phyloP scores from a whole-genome alignment of 169 alveolate genomes.

The Plasmodium billcollinsi region DNA sequence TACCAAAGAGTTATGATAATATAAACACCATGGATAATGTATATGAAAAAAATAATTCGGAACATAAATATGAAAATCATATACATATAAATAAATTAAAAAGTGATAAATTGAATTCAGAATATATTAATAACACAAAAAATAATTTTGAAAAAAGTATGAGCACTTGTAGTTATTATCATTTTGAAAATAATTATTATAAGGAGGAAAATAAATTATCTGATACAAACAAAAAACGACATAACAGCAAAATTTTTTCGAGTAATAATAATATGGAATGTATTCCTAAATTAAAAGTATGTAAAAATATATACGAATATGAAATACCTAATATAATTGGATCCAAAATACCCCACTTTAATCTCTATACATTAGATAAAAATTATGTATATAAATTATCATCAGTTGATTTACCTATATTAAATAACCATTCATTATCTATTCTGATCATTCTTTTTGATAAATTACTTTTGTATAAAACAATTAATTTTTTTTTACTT shows the following conservation, averaged over 20 bases:
- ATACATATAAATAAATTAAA: neutral
- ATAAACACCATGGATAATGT: neutral
- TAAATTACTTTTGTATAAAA: conserved; percentile 15
- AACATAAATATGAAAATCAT: neutral
- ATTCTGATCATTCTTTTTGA: conserved; percentile 49
- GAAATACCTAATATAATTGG: conserved; percentile 49
- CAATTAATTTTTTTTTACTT: conserved; percentile 3
- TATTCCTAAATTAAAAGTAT: conserved; percentile 52
- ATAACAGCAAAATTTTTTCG: too few relatives aligned
- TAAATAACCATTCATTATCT: conserved; percentile 44
- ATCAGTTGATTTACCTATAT: conserved; percentile 68
- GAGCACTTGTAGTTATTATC: neutral
- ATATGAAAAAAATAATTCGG: neutral
- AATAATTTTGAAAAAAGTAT: neutral
- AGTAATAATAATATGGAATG: conserved; percentile 5
- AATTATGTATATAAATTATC: conserved; percentile 62
- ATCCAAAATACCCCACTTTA: conserved; percentile 73
- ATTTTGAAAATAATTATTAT: neutral
- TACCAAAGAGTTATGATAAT: too few relatives aligned
- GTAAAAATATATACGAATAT: conserved; percentile 59
- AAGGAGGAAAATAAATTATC: neutral
- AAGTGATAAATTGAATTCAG: neutral
- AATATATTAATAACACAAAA: neutral
- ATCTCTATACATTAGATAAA: conserved; percentile 38
- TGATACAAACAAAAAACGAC: conserved; percentile 14